Evolutionary conservation across 352 stramenopile species (phyloP), one percentile per base, ranked within the genome.

Genomic region (Globisporangium apiculatum): DNA sequence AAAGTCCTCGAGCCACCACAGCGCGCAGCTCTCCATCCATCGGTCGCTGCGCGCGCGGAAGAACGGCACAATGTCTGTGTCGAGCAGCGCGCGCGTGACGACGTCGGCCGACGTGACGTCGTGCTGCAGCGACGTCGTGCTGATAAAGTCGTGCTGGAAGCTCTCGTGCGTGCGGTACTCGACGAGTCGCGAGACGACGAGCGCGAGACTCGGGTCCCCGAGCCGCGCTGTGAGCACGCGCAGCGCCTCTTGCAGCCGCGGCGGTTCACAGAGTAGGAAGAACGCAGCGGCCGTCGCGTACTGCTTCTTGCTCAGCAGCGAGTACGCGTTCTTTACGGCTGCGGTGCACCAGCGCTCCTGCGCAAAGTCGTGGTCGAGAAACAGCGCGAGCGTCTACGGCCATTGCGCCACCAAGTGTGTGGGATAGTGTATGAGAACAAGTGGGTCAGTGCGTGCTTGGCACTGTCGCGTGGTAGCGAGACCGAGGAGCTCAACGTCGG

Each of bases 321-420:
- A 97, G 68, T 97, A 98, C 7, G 93, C 95, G 68, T 98, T 98
- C 57, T 96, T 97, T 48, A 97, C 85, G 11, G 92, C 95, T 37
- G 95, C 91, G 56, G 79, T 77, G 42, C 66, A 79, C 85, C 85
- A 94, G 31, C 83, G 76, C 55, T 92, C 85, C 55, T 91, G 76
- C 17, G 71, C 74, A 52, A 94, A 94, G 51, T 94, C 78, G 51
- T 94, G 82, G 15, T 90, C 74, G 9, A 94, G 65, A 60, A 94
- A 93, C 15, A 76, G 68, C 2, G 80, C 63, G 36, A 94, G 65
- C 15, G 78, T 90, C 84, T 94, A 57, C 38, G 18, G 18, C 18
- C 18, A 24, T 24, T 2, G 18, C 18, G 18, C 18, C 18, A 24
- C 18, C 18, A 24, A 24, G 18, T 24, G 18, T 24, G 18, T 24